Evolutionary conservation across 768 basidiomycete species (phyloP), one percentile per base, ranked within the genome.

Genomic region (Trametes villosa): DNA sequence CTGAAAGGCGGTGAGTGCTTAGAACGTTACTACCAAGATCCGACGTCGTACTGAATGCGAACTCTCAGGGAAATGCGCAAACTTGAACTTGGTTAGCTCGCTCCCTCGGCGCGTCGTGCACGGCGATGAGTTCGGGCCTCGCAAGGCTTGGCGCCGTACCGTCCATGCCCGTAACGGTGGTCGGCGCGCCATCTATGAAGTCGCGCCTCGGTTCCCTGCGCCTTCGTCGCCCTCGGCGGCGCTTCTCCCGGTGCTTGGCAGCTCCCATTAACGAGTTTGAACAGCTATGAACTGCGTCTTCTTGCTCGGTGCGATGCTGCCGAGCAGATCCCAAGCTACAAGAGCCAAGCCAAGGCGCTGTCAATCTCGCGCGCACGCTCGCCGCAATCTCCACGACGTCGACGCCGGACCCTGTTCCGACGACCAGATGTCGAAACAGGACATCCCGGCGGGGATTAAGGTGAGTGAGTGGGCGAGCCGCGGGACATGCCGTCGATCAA

Each of bases 201-300:
- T 4, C 33, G n/a, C 20, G 2, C n/a, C 12, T 2, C 22, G 17
- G 33, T 26, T 12, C 17, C 45, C 7, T 27, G 26, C 27, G 24
- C 26, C 27, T 9, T 22, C 45, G 45, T 12, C 9, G 45, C 26
- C 17, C 4, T 12, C 45, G 24, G 26, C 48, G 31, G 3, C 31
- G 29, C 29, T 49, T 31, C 29, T 31, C 18, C 48, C 29, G 48
- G 48, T 7, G 48, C 48, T 49, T 49, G 48, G 48, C 48, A 49
- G 48, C 30, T 20, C 48, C 33, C 18, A 31, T 30, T 49, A n/a
- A 30, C 48, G 33, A 18, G 36, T 18, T 18, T 18, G 15, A 18
- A 15, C 36, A 38, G 13, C 36, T n/a, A n/a, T n/a, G n/a, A n/a
- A n/a, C n/a, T n/a, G n/a, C n/a, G n/a, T n/a, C n/a, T n/a, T n/a